Evolutionary conservation across 1,284 basidiomycete species (phyloP).

Genomic region (Boletus sp.): DNA sequence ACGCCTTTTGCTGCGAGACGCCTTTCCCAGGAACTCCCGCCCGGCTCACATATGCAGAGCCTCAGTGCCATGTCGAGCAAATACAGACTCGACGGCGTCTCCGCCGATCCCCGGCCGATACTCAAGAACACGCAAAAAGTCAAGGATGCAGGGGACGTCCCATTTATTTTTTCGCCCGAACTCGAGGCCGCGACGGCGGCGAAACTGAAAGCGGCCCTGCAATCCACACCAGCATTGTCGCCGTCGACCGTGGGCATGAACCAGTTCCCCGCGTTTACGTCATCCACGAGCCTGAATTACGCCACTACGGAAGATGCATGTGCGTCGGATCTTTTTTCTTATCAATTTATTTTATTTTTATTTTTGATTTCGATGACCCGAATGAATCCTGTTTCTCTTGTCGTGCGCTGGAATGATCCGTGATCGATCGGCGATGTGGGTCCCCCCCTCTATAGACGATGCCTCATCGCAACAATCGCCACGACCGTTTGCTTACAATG

Average conservation of each 20-base stretch:
- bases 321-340: conserved; percentile 22
- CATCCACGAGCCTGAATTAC: conserved; percentile 19
- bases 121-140: conserved; percentile 21
- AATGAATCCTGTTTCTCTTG: conserved; percentile 4
- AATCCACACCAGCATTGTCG: conserved; percentile 14
- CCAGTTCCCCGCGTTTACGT: conserved; percentile 23
- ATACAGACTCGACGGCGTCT: conserved; percentile 21
- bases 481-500: conserved; percentile 11
- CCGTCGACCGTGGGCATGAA: conserved; percentile 1
- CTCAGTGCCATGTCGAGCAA: conserved; percentile 27
- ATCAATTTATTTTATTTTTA: conserved; percentile 1
- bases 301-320: conserved; percentile 22
- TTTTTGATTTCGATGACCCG: conserved; percentile 6
- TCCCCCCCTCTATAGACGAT: conserved; percentile 2
- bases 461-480: conserved; percentile 6
- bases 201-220: conserved; percentile 26
- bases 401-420: conserved; percentile 6
- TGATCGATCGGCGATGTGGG: conserved; percentile 8
- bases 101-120: conserved; percentile 13
- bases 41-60: conserved; percentile 20
- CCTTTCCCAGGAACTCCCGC: conserved; percentile 26
- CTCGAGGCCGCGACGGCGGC: conserved; percentile 31
- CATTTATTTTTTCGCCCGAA: conserved; percentile 32
- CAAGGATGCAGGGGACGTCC: conserved; percentile 32
- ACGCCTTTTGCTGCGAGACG: conserved; percentile 8